Percentiles rank a stretch among this genome's conserved stretches.
These are phyloP conservation scores for Aphanomyces cochlioides DNA, from an alignment of 352 stramenopile genomes.

Conservation along the genomic window DNA sequence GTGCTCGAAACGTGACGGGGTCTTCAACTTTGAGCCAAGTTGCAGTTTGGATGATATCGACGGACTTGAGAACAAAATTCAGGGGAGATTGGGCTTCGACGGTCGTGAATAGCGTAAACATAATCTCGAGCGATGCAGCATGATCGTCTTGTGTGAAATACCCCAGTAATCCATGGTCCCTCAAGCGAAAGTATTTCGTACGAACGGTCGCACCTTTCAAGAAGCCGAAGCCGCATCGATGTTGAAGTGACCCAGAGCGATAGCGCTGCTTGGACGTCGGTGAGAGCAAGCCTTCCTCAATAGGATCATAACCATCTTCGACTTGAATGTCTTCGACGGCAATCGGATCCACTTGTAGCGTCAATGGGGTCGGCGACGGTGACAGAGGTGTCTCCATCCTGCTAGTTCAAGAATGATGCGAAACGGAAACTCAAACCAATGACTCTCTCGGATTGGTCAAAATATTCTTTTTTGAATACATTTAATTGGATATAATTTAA, in stretches of 20 bases:
- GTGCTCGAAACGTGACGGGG: conserved; percentile 19
- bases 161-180: conserved; percentile 61
- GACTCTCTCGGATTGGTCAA: conserved; percentile 3
- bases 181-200: conserved; percentile 64
- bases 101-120: conserved; percentile 44
- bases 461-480: background rate
- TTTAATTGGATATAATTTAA: background rate
- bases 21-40: conserved; percentile 29
- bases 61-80: conserved; percentile 26
- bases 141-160: conserved; percentile 50
- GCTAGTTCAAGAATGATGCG: background rate
- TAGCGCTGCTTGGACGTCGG: conserved; percentile 40
- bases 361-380: conserved; percentile 9
- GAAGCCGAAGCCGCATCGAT: conserved; percentile 54
- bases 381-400: conserved; percentile 16
- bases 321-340: conserved; percentile 14
- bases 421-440: background rate
- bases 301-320: background rate
- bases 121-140: conserved; percentile 55
- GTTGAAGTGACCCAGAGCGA: conserved; percentile 52
- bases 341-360: conserved; percentile 14
- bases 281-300: conserved; percentile 18
- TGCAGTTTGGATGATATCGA: conserved; percentile 26
- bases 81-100: conserved; percentile 7
- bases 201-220: conserved; percentile 56